These are phyloP conservation scores for Fusarium transvaalense DNA, from an alignment of 2,329 filamentous ascomycete genomes.

Conservation along the genomic window DNA sequence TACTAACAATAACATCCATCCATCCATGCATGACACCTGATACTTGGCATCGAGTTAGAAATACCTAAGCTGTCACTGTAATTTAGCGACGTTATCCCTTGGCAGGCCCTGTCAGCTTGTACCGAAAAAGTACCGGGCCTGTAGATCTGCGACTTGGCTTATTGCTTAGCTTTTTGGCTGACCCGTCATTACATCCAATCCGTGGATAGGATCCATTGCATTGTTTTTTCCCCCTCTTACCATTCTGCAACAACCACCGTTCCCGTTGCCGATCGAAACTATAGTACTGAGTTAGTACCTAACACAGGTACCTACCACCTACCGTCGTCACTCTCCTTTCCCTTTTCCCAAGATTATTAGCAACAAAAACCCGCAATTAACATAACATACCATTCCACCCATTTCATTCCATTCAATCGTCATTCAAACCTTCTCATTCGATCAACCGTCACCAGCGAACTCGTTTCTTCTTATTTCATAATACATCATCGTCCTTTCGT, in stretches of 20 bases:
- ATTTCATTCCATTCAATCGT: conserved; percentile 28
- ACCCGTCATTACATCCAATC: conserved; percentile 4
- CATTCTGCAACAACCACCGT: conserved; percentile 37
- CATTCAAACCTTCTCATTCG: conserved; percentile 19
- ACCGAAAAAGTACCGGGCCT: conserved; percentile 33
- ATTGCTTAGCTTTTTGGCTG: conserved; percentile 42
- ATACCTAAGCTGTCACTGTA: conserved; percentile 20
- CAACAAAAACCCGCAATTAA: conserved; percentile 1
- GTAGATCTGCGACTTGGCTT: conserved; percentile 49
- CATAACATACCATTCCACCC: conserved; percentile 8
- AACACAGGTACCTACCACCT: not conserved
- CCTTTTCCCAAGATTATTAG: not conserved
- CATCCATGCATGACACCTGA: conserved; percentile 23
- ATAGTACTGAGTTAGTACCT: not conserved
- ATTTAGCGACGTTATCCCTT: conserved; percentile 10
- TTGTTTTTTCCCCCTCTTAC: conserved; percentile 12
- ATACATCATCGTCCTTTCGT: conserved; percentile 4
- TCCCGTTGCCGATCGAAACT: conserved; percentile 40
- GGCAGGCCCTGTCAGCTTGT: conserved; percentile 9
- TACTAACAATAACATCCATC: not conserved
- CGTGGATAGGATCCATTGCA: not conserved
- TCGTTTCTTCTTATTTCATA: conserved; percentile 14
- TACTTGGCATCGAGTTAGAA: conserved; percentile 22
- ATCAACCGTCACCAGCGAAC: not conserved
- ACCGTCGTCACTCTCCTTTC: conserved; percentile 1